Evolutionary conservation across 306 rosid genomes (phyloP).

Genomic region (Vigna reflexopilosa): DNA sequence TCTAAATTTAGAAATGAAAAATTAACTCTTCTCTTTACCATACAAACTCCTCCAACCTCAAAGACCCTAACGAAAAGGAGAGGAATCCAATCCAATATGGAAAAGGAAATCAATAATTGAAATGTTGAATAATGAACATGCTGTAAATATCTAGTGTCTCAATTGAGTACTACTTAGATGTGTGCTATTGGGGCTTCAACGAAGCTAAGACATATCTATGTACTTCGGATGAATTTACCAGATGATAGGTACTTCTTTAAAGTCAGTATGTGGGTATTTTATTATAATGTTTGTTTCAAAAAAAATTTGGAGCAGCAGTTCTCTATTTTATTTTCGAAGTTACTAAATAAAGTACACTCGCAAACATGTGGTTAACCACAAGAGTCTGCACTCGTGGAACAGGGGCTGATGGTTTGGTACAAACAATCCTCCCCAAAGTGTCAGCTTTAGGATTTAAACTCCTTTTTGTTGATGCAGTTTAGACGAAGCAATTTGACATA

Average conservation of each 20-base stretch:
- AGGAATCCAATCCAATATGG: slow-evolving; percentile 10
- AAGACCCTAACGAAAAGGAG: neutral
- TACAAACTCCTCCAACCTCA: slow-evolving; percentile 21
- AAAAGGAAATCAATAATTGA: neutral
- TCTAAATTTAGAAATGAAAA: slow-evolving; percentile 26
- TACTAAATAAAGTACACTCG: slow-evolving; percentile 12
- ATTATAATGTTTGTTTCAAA: slow-evolving; percentile 12
- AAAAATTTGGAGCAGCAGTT: neutral
- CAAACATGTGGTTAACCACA: neutral
- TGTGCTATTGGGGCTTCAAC: slow-evolving; percentile 13
- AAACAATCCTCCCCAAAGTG: slow-evolving; percentile 7
- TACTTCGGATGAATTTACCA: slow-evolving; percentile 6
- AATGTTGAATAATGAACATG: slow-evolving; percentile 2
- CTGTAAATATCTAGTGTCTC: slow-evolving; percentile 27
- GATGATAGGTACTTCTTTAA: neutral
- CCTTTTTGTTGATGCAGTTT: slow-evolving; percentile 2
- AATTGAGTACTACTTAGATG: slow-evolving; percentile 10
- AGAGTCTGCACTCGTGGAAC: neutral
- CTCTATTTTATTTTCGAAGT: slow-evolving; percentile 21
- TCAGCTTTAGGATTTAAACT: neutral
- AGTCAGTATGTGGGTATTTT: slow-evolving; percentile 1
- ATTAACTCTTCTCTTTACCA: neutral
- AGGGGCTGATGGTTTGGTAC: neutral
- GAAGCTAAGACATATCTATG: neutral
- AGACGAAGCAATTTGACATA: slow-evolving; percentile 35